Conservation (phyloP, 306 rosid genomes). For the Vigna mungo region DNA sequence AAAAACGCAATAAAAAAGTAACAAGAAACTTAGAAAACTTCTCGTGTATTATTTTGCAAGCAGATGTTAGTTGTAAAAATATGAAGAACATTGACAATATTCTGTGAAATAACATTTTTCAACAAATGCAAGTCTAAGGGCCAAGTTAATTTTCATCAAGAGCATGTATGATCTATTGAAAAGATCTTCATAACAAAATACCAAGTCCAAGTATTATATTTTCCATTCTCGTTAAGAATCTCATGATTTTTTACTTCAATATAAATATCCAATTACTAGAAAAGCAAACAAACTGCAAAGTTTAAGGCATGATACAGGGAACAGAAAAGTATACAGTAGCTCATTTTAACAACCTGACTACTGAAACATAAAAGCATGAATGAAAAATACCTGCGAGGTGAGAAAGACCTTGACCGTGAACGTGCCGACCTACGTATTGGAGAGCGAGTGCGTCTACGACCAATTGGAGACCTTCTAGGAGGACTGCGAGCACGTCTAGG, state of each 20-base stretch:
- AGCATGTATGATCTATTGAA: constrained; percentile 1
- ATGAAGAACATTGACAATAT: neutral
- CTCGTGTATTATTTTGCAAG: constrained; percentile 1
- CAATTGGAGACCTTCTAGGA: constrained; percentile 92
- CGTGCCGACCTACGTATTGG: constrained; percentile 84
- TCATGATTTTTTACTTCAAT: constrained; percentile 7
- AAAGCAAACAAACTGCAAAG: neutral
- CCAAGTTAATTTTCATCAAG: constrained; percentile 13
- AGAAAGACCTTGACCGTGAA: constrained; percentile 88
- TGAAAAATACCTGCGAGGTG: constrained; percentile 82
- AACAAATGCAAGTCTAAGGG: neutral
- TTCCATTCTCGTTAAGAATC: constrained; percentile 7
- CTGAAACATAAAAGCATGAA: constrained; percentile 6
- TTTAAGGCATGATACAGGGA: neutral
- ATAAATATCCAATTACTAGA: constrained; percentile 14
- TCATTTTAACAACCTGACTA: constrained; percentile 6
- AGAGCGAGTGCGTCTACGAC: constrained; percentile 88
- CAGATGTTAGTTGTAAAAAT: neutral
- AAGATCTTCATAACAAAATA: constrained; percentile 28
- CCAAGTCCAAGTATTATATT: constrained; percentile 5
- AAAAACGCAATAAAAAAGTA: constrained; percentile 13
- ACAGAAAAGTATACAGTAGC: neutral
- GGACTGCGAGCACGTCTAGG: constrained; percentile 93
- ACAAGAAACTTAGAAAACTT: constrained; percentile 27
- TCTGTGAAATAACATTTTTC: constrained; percentile 14